phyloP scores from a whole-genome alignment of 2,329 filamentous ascomycete genomes.

The Epichloe baconii region DNA sequence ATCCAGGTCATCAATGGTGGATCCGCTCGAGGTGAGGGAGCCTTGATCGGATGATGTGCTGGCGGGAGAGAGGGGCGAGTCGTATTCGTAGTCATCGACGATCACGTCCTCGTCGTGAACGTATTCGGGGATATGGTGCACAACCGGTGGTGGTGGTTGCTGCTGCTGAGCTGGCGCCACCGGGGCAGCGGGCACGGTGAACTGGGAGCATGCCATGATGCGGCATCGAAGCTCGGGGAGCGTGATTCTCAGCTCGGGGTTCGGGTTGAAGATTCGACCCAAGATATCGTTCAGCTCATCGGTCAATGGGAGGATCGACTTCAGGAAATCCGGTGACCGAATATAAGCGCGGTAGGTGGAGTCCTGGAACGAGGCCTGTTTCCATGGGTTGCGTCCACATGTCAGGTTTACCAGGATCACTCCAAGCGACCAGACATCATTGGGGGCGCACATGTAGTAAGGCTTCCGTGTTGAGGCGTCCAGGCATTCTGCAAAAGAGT shows the following conservation, averaged over 20 bases:
- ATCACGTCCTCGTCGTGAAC: slow-evolving; percentile 34
- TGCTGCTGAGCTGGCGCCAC: slow-evolving; percentile 19
- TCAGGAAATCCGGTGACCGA: slow-evolving; percentile 74
- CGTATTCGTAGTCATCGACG: slow-evolving; percentile 30
- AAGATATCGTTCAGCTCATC: slow-evolving; percentile 82
- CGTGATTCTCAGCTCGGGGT: slow-evolving; percentile 71
- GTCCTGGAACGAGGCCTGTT: slow-evolving; percentile 85
- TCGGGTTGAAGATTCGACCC: slow-evolving; percentile 73
- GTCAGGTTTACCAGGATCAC: slow-evolving; percentile 96
- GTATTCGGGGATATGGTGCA: slow-evolving; percentile 30
- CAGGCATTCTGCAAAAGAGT: slow-evolving; percentile 59
- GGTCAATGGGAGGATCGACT: slow-evolving; percentile 84
- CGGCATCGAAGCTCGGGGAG: slow-evolving; percentile 65
- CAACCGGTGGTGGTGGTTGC: slow-evolving; percentile 24
- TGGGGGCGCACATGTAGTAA: slow-evolving; percentile 83
- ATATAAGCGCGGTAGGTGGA: slow-evolving; percentile 88
- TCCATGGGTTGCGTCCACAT: slow-evolving; percentile 98
- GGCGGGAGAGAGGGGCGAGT: slow-evolving; percentile 36
- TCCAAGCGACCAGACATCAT: slow-evolving; percentile 96
- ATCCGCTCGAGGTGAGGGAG: slow-evolving; percentile 40
- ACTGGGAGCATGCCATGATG: slow-evolving; percentile 63
- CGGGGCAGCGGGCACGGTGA: slow-evolving; percentile 41
- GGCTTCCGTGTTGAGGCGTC: slow-evolving; percentile 61
- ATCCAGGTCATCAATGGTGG: slow-evolving; percentile 37
- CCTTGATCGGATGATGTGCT: slow-evolving; percentile 40